phyloP scores from a whole-genome alignment of 2,329 filamentous ascomycete species.

The Penicillium sp. region DNA sequence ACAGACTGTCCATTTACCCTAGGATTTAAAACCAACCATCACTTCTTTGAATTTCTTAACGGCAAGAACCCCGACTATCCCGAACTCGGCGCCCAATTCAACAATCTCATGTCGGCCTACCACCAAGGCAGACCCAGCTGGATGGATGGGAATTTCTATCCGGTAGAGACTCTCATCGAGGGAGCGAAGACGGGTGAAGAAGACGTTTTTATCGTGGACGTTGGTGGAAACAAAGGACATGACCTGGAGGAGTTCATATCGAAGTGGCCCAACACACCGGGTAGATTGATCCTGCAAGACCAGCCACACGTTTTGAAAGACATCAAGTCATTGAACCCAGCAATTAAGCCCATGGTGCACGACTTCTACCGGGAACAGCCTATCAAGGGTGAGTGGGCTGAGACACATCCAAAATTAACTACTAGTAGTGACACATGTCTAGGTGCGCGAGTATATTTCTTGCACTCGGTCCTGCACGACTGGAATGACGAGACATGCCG shows the following conservation, averaged over 20 bases:
- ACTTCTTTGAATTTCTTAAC: conserved; percentile 7
- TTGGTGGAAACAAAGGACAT: conserved; percentile 13
- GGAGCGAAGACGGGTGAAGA: conserved; percentile 1
- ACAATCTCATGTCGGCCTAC: conserved; percentile 12
- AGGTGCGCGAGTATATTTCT: conserved; percentile 20
- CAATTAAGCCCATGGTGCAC: conserved; percentile 7
- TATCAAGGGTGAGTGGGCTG: conserved; percentile 20
- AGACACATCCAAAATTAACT: no score
- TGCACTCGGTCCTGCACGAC: conserved; percentile 26
- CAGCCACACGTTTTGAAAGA: conserved; percentile 6
- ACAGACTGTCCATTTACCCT: conserved; percentile 5
- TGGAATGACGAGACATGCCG: conserved; percentile 20
- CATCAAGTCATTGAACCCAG: background rate
- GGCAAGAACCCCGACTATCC: conserved; percentile 8
- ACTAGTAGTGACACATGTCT: background rate
- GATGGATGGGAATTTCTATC: conserved; percentile 8
- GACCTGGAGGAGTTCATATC: conserved; percentile 8
- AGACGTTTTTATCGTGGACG: conserved; percentile 8
- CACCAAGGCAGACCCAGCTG: conserved; percentile 9
- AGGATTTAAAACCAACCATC: conserved; percentile 2
- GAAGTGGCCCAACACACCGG: conserved; percentile 6
- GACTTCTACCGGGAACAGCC: conserved; percentile 32
- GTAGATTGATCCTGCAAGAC: conserved; percentile 11
- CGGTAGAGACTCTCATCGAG: background rate
- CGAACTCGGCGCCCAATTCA: conserved; percentile 8